phyloP scores from a whole-genome alignment of 345 rosid genomes.

The Eucalyptus rudis region DNA sequence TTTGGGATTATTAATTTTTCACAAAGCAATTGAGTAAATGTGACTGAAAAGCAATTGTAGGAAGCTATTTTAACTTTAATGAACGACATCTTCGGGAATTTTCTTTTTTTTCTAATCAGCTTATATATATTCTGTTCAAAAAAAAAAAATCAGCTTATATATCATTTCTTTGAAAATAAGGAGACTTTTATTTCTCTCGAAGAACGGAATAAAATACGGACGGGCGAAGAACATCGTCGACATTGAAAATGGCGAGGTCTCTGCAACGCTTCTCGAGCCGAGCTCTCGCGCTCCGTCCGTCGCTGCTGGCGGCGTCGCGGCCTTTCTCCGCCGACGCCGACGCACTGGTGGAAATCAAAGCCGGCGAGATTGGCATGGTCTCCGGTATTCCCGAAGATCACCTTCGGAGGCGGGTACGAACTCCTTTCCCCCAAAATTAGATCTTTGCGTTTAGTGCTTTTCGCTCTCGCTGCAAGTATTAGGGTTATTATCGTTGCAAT shows the following conservation, averaged over 20 bases:
- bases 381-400: slow-evolving; percentile 92
- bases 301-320: slow-evolving; percentile 17
- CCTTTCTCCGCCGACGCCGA: slow-evolving; percentile 49
- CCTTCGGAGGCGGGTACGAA: slow-evolving; percentile 46
- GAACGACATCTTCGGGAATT: background rate
- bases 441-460: background rate
- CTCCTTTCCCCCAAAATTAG: background rate
- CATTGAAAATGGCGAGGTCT: slow-evolving; percentile 33
- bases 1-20: background rate
- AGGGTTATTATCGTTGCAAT: background rate
- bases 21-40: background rate
- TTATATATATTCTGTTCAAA: too few species aligned
- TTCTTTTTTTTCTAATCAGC: background rate
- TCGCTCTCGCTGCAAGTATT: background rate
- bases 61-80: background rate
- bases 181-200: background rate
- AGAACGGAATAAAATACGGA: background rate
- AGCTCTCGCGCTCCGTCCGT: slow-evolving; percentile 12
- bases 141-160: background rate
- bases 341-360: slow-evolving; percentile 63
- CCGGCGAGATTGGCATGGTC: slow-evolving; percentile 83
- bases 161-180: background rate
- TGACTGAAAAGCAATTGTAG: background rate
- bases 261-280: slow-evolving; percentile 29
- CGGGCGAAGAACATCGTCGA: background rate